Conservation (phyloP, 768 basidiomycete species). For the Amanita fuliginea region DNA sequence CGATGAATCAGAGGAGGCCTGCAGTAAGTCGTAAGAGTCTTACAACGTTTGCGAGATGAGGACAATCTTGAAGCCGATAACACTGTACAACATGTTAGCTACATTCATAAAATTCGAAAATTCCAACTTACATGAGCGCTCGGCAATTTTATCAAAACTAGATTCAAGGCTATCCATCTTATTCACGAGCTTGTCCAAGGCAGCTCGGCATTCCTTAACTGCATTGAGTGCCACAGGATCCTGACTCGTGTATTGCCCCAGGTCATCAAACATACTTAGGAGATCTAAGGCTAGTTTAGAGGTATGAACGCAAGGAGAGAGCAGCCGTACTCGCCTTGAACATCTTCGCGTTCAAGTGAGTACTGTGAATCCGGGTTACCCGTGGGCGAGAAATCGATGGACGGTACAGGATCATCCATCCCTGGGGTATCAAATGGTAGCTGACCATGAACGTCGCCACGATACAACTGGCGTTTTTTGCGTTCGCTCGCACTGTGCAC, state of each 20-base stretch:
- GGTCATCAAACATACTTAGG: conserved; percentile 49
- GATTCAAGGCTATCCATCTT: conserved; percentile 75
- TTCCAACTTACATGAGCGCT: conserved; percentile 58
- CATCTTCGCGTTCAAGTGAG: conserved; percentile 58
- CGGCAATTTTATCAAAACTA: conserved; percentile 80
- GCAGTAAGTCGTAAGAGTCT: conserved; percentile 18
- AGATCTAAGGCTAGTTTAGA: conserved; percentile 31
- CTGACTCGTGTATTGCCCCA: conserved; percentile 42
- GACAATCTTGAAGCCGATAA: conserved; percentile 66
- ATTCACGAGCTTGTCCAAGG: conserved; percentile 57
- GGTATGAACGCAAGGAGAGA: conserved; percentile 7
- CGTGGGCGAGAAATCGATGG: conserved; percentile 67
- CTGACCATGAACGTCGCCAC: conserved; percentile 73
- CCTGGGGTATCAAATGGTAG: conserved; percentile 79
- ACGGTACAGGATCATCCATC: conserved; percentile 72
- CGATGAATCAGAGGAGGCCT: conserved; percentile 6
- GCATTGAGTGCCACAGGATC: conserved; percentile 40
- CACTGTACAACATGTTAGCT: conserved; percentile 30
- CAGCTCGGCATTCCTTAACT: conserved; percentile 46
- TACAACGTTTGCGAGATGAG: conserved; percentile 62
- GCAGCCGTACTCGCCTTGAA: conserved; percentile 46
- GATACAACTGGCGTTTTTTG: conserved; percentile 77
- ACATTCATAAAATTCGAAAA: not conserved
- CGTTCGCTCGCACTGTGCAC: conserved; percentile 54
- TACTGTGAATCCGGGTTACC: conserved; percentile 54